phyloP scores from a whole-genome alignment of 768 basidiomycete species.

The Boletus subparvulus region DNA sequence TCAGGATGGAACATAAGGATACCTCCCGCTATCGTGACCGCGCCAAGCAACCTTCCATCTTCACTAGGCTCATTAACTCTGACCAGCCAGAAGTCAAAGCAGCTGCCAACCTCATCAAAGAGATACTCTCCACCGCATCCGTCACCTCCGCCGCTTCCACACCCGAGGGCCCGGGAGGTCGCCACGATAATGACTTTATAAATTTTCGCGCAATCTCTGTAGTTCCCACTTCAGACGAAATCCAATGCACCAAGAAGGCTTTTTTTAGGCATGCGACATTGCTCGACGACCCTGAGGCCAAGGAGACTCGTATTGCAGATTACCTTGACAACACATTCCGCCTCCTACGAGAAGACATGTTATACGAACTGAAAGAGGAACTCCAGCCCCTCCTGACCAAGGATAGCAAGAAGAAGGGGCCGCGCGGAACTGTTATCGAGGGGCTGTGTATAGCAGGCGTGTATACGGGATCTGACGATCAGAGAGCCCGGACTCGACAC shows the following conservation, averaged over 20 bases:
- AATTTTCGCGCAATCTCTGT: conserved; percentile 64
- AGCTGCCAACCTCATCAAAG: conserved; percentile 41
- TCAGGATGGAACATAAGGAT: conserved; percentile 38
- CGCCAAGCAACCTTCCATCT: conserved; percentile 33
- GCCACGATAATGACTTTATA: conserved; percentile 67
- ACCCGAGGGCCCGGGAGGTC: conserved; percentile 50
- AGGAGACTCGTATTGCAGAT: conserved; percentile 39
- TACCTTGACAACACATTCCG: conserved; percentile 70
- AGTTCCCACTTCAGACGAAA: conserved; percentile 60
- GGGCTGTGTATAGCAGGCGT: conserved; percentile 39
- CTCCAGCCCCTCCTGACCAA: conserved; percentile 41
- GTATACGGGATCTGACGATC: conserved; percentile 30
- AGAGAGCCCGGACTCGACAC: conserved; percentile 37
- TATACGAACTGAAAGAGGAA: conserved; percentile 57
- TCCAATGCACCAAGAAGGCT: conserved; percentile 42
- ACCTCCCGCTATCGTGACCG: conserved; percentile 39
- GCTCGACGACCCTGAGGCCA: conserved; percentile 44
- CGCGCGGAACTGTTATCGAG: conserved; percentile 40
- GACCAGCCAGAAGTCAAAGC: conserved; percentile 24
- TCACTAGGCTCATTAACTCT: conserved; percentile 27
- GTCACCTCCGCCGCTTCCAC: conserved; percentile 18
- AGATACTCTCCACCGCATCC: conserved; percentile 34
- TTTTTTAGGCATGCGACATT: conserved; percentile 48
- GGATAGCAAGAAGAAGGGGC: conserved; percentile 36
- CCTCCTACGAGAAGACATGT: conserved; percentile 61